Evolutionary conservation across 768 basidiomycete species (phyloP).

Genomic region (Amanita muscaria): DNA sequence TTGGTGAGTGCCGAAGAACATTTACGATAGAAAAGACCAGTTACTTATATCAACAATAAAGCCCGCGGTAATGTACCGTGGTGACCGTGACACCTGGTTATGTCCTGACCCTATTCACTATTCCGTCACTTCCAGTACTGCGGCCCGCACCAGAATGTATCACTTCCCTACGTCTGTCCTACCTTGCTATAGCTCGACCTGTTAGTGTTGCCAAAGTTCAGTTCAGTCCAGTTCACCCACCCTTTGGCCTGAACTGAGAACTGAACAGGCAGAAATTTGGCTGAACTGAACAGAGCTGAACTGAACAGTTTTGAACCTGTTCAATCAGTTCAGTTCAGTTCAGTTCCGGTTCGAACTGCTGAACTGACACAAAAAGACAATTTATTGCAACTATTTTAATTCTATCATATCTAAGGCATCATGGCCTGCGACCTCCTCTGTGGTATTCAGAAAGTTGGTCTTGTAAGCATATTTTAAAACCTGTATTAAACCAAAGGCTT

Average conservation of each 20-base stretch:
- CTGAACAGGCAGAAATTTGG: slow-evolving; percentile 7
- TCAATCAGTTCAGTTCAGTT: slow-evolving; percentile 13
- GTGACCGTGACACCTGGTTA: no score
- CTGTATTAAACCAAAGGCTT: slow-evolving; percentile 14
- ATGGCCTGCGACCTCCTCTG: slow-evolving; percentile 6
- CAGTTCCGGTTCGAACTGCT: no score
- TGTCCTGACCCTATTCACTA: no score
- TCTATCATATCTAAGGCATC: slow-evolving; percentile 4
- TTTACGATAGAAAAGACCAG: no score
- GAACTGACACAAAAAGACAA: no score
- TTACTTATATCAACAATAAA: no score
- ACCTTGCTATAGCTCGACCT: no score
- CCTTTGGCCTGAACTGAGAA: slow-evolving; percentile 12
- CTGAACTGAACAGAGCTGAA: slow-evolving; percentile 13
- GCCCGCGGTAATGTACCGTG: no score
- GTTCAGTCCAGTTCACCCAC: slow-evolving; percentile 13
- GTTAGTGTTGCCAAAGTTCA: slow-evolving; percentile 15
- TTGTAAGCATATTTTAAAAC: slow-evolving; percentile 16
- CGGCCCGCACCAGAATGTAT: no score
- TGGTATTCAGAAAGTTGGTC: slow-evolving; percentile 10
- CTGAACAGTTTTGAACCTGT: slow-evolving; percentile 10
- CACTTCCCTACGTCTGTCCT: no score
- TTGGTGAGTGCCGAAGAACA: no score
- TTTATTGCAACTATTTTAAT: slow-evolving; percentile 8
- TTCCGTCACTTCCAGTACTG: no score